Percentiles rank a stretch among this genome's conserved stretches.
These are phyloP conservation scores for Paxillus involutus DNA, from an alignment of 768 basidiomycete genomes.

Conservation along the genomic window DNA sequence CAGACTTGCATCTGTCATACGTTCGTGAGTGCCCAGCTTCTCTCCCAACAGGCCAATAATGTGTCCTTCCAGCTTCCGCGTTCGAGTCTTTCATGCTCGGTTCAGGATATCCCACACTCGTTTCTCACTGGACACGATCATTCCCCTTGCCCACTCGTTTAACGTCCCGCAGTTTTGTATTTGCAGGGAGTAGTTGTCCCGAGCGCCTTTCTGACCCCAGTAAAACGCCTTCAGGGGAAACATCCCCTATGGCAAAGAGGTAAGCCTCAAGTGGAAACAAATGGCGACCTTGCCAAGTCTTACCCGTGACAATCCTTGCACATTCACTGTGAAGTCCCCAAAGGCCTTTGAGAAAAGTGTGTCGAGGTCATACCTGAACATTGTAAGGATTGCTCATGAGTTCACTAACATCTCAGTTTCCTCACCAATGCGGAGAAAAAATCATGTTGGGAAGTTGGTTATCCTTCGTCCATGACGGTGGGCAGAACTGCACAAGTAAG, in stretches of 20 bases:
- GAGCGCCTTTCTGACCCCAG: constrained; percentile 81
- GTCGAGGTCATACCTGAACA: constrained; percentile 81
- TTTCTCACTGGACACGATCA: constrained; percentile 80
- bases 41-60: not conserved
- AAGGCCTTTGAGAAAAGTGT: constrained; percentile 83
- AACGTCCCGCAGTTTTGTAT: constrained; percentile 65
- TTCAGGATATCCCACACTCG: constrained; percentile 76
- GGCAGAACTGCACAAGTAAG: constrained; percentile 62
- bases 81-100: constrained; percentile 93
- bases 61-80: constrained; percentile 57
- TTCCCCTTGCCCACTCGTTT: constrained; percentile 85
- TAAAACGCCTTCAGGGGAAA: constrained; percentile 80
- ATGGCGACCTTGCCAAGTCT: constrained; percentile 15
- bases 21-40: constrained; percentile 54
- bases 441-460: constrained; percentile 62
- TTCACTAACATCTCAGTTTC: constrained; percentile 5
- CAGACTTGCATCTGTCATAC: constrained; percentile 83
- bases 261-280: constrained; percentile 4
- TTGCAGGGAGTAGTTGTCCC: constrained; percentile 71
- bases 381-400: not conserved
- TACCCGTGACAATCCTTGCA: constrained; percentile 88
- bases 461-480: constrained; percentile 70
- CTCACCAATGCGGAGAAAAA: constrained; percentile 73
- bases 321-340: constrained; percentile 86
- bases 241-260: constrained; percentile 61